These are phyloP conservation scores for Phaeosphaeria sp. DNA, from an alignment of 2,329 filamentous ascomycete species.

Conservation along the genomic window DNA sequence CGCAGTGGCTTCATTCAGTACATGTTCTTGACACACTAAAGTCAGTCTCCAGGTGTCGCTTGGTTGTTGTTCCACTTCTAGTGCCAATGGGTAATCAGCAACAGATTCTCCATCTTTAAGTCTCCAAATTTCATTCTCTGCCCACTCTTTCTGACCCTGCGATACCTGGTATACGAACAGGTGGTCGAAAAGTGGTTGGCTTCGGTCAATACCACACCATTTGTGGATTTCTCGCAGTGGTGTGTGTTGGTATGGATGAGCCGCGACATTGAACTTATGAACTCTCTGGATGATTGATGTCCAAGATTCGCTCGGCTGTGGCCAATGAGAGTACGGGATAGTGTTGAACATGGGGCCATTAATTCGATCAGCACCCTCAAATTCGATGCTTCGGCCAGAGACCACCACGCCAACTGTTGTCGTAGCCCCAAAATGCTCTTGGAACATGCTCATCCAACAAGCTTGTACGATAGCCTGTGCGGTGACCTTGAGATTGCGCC, in stretches of 20 bases:
- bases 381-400: slow-evolving; percentile 76
- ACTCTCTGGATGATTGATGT: slow-evolving; percentile 66
- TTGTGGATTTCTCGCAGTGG: slow-evolving; percentile 81
- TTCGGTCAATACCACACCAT: slow-evolving; percentile 68
- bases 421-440: slow-evolving; percentile 55
- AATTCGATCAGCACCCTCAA: slow-evolving; percentile 69
- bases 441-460: slow-evolving; percentile 72
- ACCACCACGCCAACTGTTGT: slow-evolving; percentile 75
- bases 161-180: slow-evolving; percentile 80
- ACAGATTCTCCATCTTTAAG: slow-evolving; percentile 48
- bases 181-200: slow-evolving; percentile 70
- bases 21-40: slow-evolving; percentile 64
- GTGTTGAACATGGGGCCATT: slow-evolving; percentile 92
- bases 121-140: slow-evolving; percentile 60
- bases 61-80: slow-evolving; percentile 70
- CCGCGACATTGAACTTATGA: slow-evolving; percentile 73
- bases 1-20: slow-evolving; percentile 47
- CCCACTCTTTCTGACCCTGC: slow-evolving; percentile 25
- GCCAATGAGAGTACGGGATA: slow-evolving; percentile 70
- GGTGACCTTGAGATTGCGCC: slow-evolving; percentile 71
- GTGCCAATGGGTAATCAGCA: slow-evolving; percentile 77
- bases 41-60: slow-evolving; percentile 61
- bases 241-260: slow-evolving; percentile 78
- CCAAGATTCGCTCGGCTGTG: slow-evolving; percentile 62
- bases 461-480: slow-evolving; percentile 81